Base-by-base conservation (phyloP, 1,284 basidiomycete genomes). In the Austroboletus novae-zelandiae region DNA sequence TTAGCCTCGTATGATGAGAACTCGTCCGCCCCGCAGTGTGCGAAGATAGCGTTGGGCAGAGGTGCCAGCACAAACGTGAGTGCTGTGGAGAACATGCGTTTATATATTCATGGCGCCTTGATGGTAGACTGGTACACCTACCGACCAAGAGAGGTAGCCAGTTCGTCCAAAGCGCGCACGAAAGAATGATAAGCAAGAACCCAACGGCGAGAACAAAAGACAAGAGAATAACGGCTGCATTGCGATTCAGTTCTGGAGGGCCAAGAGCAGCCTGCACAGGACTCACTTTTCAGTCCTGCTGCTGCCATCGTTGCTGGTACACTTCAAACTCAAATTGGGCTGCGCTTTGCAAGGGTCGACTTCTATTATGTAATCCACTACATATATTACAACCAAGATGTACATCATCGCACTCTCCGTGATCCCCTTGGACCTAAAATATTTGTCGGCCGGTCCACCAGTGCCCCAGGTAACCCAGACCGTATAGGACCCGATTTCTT, bases 91-190 rank as follows among this genome's bases (percentile, higher is more conserved):
- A 9, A 45, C 29, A 9, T 14, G 29, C 47, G 31, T n/a, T n/a
- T 62, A 48, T 8, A 29, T 25, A 25, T 25, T 29, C 42, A 14
- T 23, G 20, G 31, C 40, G n/a, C 40, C 32, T 25, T 18, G 37
- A 36, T 20, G 29, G 50, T 27, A 41, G 43, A 18, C 23, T 25
- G 25, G 25, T 25, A 13, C n/a, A 81, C 93, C 67, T 62, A 97
- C 96, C 96, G 59, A 98, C 96, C 58, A 99, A 81, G 45, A 99
- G 77, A 41, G 97, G 97, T 14, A 99, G 77, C 97, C 97, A 99
- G 71, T 99, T 99, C 32, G 83, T 74, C 88, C 90, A 99, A 35
- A 99, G 76, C 23, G 97, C 96, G 68, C 97, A 99, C 1, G 93
- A 95, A 29, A 99, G 86, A 70, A 99, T 99, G 67, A 99, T 92